Conservation (phyloP, 2,329 filamentous ascomycete genomes). For the Alternaria alternata region DNA sequence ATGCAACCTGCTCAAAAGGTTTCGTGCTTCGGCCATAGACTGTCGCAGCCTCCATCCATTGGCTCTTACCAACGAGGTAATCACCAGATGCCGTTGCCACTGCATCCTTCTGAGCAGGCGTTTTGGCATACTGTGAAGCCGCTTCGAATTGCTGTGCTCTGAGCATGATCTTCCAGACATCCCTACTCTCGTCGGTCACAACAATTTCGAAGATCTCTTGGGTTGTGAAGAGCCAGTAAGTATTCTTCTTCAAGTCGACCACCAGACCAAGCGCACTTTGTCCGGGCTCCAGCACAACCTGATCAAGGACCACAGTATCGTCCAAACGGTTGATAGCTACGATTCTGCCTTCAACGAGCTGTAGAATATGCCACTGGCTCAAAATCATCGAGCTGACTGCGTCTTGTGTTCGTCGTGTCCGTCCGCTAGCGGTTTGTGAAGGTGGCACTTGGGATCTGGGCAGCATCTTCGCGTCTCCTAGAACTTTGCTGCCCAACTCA, state of each 20-base stretch:
- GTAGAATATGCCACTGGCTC: slow-evolving; percentile 92
- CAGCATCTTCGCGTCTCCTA: slow-evolving; percentile 80
- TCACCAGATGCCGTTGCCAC: slow-evolving; percentile 93
- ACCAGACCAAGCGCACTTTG: slow-evolving; percentile 84
- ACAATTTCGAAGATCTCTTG: slow-evolving; percentile 94
- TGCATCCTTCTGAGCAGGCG: slow-evolving; percentile 82
- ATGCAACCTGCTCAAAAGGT: slow-evolving; percentile 92
- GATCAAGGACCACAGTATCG: slow-evolving; percentile 85
- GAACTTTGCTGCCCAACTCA: slow-evolving; percentile 76
- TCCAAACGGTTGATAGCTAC: slow-evolving; percentile 88
- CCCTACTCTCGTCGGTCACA: slow-evolving; percentile 85
- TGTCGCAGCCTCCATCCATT: slow-evolving; percentile 83
- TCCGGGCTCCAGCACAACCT: slow-evolving; percentile 80
- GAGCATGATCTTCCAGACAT: slow-evolving; percentile 95
- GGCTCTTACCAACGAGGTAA: slow-evolving; percentile 80
- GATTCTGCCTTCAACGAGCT: slow-evolving; percentile 81
- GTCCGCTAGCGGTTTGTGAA: slow-evolving; percentile 69
- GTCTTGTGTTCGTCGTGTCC: slow-evolving; percentile 72
- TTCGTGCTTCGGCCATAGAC: slow-evolving; percentile 97
- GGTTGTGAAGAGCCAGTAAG: slow-evolving; percentile 93
- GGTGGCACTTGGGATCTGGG: slow-evolving; percentile 76
- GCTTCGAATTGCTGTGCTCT: slow-evolving; percentile 86
- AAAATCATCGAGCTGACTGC: slow-evolving; percentile 81
- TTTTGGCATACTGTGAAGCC: slow-evolving; percentile 84
- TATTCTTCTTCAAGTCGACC: slow-evolving; percentile 92